These are phyloP conservation scores for Friedmanniomyces endolithicus DNA, from an alignment of 495 filamentous ascomycete genomes.

Conservation along the genomic window DNA sequence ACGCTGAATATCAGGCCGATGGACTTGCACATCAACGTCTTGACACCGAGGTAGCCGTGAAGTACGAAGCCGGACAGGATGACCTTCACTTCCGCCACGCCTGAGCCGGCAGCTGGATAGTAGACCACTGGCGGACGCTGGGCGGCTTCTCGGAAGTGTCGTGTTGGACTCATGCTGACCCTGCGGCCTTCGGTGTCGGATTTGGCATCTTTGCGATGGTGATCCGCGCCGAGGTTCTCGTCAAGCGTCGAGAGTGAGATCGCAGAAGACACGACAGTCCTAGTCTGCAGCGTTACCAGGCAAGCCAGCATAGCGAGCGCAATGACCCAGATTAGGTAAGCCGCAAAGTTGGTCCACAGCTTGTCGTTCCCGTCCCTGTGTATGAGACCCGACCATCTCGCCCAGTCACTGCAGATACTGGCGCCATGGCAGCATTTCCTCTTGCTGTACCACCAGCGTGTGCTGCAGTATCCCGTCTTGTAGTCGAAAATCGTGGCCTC, in stretches of 20 bases:
- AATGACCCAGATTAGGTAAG: slow-evolving; percentile 61
- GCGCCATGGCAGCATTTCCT: slow-evolving; percentile 62
- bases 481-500: slow-evolving; percentile 77
- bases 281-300: slow-evolving; percentile 69
- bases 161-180: slow-evolving; percentile 23
- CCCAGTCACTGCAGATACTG: slow-evolving; percentile 54
- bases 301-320: slow-evolving; percentile 64
- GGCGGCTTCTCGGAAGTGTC: slow-evolving; percentile 25
- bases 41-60: slow-evolving; percentile 86
- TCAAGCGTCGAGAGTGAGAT: slow-evolving; percentile 78
- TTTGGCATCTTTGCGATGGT: slow-evolving; percentile 3
- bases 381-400: slow-evolving; percentile 61
- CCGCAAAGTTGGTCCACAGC: slow-evolving; percentile 56
- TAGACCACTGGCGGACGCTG: slow-evolving; percentile 65
- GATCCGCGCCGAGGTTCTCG: slow-evolving; percentile 51
- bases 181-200: slow-evolving; percentile 30
- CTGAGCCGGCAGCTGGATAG: slow-evolving; percentile 91
- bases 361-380: slow-evolving; percentile 40
- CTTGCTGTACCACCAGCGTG: slow-evolving; percentile 57
- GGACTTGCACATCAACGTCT: slow-evolving; percentile 79
- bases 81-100: slow-evolving; percentile 93
- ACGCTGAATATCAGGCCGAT: slow-evolving; percentile 75
- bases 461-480: slow-evolving; percentile 78
- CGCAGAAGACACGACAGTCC: slow-evolving; percentile 80
- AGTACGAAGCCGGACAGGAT: slow-evolving; percentile 95